phyloP scores from a whole-genome alignment of 2,329 filamentous ascomycete species.

The Pestalotiopsis sp. region DNA sequence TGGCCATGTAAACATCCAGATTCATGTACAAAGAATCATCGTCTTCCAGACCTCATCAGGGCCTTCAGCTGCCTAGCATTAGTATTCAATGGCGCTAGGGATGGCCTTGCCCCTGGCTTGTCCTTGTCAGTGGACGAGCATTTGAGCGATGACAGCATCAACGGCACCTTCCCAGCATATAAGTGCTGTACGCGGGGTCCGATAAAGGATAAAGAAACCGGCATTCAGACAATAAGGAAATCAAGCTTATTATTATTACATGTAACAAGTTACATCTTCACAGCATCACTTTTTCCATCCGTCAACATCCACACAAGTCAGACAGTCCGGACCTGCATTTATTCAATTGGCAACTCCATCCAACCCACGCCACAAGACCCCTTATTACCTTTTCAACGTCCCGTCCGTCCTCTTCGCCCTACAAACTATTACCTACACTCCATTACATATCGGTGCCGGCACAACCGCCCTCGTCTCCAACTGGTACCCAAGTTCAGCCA shows the following conservation, averaged over 20 bases:
- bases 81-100: background rate
- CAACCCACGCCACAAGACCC: background rate
- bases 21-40: no score
- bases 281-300: background rate
- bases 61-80: no score
- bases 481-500: background rate
- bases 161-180: background rate
- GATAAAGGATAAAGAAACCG: background rate
- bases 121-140: background rate
- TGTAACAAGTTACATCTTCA: background rate
- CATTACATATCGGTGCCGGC: background rate
- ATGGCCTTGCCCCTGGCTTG: background rate
- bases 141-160: conserved; percentile 4
- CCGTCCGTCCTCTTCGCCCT: background rate
- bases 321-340: background rate
- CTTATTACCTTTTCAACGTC: no score
- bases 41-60: no score
- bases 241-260: background rate
- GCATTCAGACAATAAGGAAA: background rate
- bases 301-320: background rate
- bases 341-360: background rate
- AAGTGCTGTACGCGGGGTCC: background rate
- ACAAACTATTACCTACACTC: background rate
- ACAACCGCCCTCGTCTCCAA: background rate
- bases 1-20: no score